Evolutionary conservation across 768 basidiomycete species (phyloP).

Genomic region (Trametes coccinea): DNA sequence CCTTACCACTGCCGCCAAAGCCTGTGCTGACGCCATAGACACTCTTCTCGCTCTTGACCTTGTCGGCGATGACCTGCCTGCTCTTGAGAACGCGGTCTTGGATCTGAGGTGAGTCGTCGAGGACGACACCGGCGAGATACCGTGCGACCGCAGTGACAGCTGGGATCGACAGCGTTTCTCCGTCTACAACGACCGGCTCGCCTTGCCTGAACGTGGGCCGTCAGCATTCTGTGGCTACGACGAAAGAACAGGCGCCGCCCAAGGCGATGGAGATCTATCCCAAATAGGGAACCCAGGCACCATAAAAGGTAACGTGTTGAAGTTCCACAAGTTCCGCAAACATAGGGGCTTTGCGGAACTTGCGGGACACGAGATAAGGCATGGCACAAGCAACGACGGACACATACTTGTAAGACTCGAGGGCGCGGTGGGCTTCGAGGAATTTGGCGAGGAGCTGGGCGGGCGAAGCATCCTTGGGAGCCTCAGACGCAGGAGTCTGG

Average conservation of each 20-base stretch:
- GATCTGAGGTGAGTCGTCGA: conserved; percentile 50
- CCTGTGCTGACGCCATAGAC: conserved; percentile 88
- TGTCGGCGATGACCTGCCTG: conserved; percentile 62
- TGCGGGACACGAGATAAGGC: background rate
- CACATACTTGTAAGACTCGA: conserved; percentile 63
- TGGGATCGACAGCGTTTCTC: conserved; percentile 69
- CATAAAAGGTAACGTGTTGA: background rate
- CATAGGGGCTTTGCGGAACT: background rate
- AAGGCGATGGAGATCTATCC: background rate
- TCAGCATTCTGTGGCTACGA: background rate
- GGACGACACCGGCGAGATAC: conserved; percentile 50
- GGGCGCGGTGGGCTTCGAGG: conserved; percentile 58
- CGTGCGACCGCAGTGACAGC: conserved; percentile 78
- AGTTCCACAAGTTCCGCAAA: conserved; percentile 1
- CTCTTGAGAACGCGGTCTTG: conserved; percentile 60
- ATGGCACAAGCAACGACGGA: background rate
- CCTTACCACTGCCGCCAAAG: conserved; percentile 76
- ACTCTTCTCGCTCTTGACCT: conserved; percentile 65
- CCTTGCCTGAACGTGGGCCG: conserved; percentile 48
- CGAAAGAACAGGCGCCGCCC: background rate
- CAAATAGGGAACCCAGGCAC: background rate
- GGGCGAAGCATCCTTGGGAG: conserved; percentile 6
- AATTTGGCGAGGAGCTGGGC: conserved; percentile 54
- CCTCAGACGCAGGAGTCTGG: background rate
- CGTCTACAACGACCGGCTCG: conserved; percentile 62